phyloP scores from a whole-genome alignment of 352 stramenopile species.

The Pythium aristosporum region DNA sequence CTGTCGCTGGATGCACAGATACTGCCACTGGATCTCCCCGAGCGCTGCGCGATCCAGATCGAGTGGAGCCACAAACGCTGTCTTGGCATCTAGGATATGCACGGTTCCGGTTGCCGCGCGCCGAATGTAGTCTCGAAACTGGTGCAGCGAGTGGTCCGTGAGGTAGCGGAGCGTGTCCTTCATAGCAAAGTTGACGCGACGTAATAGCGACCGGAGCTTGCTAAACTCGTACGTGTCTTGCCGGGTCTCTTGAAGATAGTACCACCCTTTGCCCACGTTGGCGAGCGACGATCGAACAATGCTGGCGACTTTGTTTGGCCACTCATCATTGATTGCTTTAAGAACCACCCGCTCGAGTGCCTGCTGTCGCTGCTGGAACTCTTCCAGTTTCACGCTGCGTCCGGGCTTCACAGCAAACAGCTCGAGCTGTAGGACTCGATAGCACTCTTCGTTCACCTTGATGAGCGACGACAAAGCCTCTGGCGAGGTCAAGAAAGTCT shows the following conservation, averaged over 20 bases:
- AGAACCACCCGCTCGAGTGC: slow-evolving; percentile 63
- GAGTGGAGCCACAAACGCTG: slow-evolving; percentile 59
- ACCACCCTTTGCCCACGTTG: slow-evolving; percentile 84
- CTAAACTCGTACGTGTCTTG: slow-evolving; percentile 89
- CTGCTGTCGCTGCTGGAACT: slow-evolving; percentile 84
- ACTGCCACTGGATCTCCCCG: slow-evolving; percentile 77
- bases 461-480: slow-evolving; percentile 71
- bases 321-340: slow-evolving; percentile 84
- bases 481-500: slow-evolving; percentile 80
- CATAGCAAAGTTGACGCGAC: slow-evolving; percentile 80
- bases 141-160: slow-evolving; percentile 66
- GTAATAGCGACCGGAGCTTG: slow-evolving; percentile 72
- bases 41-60: slow-evolving; percentile 63
- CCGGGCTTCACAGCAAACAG: slow-evolving; percentile 75
- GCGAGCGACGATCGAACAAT: slow-evolving; percentile 73
- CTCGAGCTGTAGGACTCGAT: slow-evolving; percentile 73
- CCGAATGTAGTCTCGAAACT: slow-evolving; percentile 72
- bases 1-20: slow-evolving; percentile 73
- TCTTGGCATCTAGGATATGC: slow-evolving; percentile 75
- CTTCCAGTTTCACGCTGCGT: slow-evolving; percentile 80
- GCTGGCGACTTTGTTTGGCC: slow-evolving; percentile 62
- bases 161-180: slow-evolving; percentile 80
- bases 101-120: slow-evolving; percentile 52
- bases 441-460: slow-evolving; percentile 88
- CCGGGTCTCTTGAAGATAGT: slow-evolving; percentile 78